These are phyloP conservation scores for Claviceps maximensis DNA, from an alignment of 2,329 filamentous ascomycete species.

Conservation along the genomic window DNA sequence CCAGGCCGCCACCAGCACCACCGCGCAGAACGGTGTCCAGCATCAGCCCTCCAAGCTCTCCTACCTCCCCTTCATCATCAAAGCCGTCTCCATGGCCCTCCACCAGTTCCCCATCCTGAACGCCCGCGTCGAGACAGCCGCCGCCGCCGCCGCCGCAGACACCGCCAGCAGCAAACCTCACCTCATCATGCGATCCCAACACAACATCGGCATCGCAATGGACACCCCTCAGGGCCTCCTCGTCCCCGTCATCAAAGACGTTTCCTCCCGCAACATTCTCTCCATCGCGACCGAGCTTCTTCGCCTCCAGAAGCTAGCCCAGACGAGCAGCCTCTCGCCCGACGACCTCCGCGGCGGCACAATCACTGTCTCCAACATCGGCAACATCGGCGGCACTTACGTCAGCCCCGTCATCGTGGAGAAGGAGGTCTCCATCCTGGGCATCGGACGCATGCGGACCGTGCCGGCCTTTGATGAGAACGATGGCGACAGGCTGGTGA, in stretches of 20 bases:
- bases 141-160: constrained; percentile 26
- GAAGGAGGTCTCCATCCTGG: constrained; percentile 82
- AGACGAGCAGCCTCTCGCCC: constrained; percentile 58
- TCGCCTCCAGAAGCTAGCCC: constrained; percentile 60
- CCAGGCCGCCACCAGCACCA: constrained; percentile 5
- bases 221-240: constrained; percentile 81
- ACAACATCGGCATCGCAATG: constrained; percentile 94
- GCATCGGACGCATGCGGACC: constrained; percentile 66
- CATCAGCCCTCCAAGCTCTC: constrained; percentile 53
- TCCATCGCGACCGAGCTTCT: constrained; percentile 65
- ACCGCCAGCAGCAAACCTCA: constrained; percentile 52
- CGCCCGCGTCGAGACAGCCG: constrained; percentile 64
- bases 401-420: constrained; percentile 84
- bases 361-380: constrained; percentile 94
- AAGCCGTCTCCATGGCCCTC: constrained; percentile 79
- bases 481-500: constrained; percentile 42
- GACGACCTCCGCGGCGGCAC: constrained; percentile 75
- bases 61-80: constrained; percentile 89
- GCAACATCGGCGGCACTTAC: constrained; percentile 85
- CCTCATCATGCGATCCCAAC: constrained; percentile 65
- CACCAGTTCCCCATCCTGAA: constrained; percentile 78
- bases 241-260: constrained; percentile 83
- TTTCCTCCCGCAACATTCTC: constrained; percentile 61
- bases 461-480: constrained; percentile 64
- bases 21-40: constrained; percentile 28